Conservation (phyloP, 495 filamentous ascomycete genomes). For the Apiosordaria backusii region DNA sequence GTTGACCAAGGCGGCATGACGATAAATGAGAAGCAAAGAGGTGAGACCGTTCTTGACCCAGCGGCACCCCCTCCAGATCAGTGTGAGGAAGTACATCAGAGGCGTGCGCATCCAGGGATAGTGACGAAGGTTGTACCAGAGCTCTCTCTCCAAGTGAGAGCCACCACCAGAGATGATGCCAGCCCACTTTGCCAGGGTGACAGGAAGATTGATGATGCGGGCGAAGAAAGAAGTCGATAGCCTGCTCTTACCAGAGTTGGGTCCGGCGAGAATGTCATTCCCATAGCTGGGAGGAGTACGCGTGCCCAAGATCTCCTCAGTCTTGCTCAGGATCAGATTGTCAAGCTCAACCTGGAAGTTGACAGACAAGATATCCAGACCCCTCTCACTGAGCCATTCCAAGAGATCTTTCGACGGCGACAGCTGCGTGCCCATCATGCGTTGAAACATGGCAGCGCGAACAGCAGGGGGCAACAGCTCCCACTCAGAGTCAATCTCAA, state of each 20-base stretch:
- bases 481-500: slow-evolving; percentile 24
- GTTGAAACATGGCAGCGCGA: slow-evolving; percentile 17
- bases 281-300: not conserved
- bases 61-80: slow-evolving; percentile 20
- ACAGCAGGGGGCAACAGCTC: slow-evolving; percentile 8
- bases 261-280: not conserved
- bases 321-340: slow-evolving; percentile 8
- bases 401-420: not conserved
- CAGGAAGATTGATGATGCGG: slow-evolving; percentile 4
- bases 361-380: slow-evolving; percentile 7
- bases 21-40: slow-evolving; percentile 24
- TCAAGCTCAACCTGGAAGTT: slow-evolving; percentile 22
- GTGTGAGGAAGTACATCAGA: slow-evolving; percentile 9
- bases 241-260: not conserved
- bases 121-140: slow-evolving; percentile 23
- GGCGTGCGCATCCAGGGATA: slow-evolving; percentile 3
- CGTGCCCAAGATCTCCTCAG: slow-evolving; percentile 3
- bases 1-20: slow-evolving; percentile 20
- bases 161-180: slow-evolving; percentile 26
- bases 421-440: slow-evolving; percentile 10
- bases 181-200: slow-evolving; percentile 22
- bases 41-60: slow-evolving; percentile 21
- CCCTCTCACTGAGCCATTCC: slow-evolving; percentile 7
- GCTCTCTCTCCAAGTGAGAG: slow-evolving; percentile 27
- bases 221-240: not conserved